Conservation (phyloP, 169 alveolate species). For the Plasmodium vinckei region DNA sequence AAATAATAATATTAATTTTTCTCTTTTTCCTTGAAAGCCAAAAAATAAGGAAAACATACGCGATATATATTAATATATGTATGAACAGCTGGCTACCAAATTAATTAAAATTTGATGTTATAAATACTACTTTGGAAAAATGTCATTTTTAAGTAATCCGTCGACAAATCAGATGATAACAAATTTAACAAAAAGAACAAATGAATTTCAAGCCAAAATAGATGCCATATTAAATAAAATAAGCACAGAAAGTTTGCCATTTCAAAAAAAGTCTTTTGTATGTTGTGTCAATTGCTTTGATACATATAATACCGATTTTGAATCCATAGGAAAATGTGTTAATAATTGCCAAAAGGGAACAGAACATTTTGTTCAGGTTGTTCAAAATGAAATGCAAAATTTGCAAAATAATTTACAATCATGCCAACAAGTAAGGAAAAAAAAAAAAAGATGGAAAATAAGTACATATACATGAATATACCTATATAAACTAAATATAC, state of each 20-base stretch:
- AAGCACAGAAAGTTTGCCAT: slow-evolving; percentile 84
- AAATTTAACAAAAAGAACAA: slow-evolving; percentile 81
- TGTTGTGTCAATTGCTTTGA: slow-evolving; percentile 86
- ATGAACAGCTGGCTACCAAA: no score
- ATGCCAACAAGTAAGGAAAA: slow-evolving; percentile 82
- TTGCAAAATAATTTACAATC: slow-evolving; percentile 79
- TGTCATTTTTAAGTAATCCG: slow-evolving; percentile 67
- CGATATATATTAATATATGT: no score
- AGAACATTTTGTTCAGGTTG: slow-evolving; percentile 84
- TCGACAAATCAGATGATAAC: slow-evolving; percentile 69
- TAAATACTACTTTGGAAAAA: background rate
- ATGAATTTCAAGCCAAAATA: slow-evolving; percentile 82
- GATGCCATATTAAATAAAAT: slow-evolving; percentile 81
- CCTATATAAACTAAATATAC: background rate
- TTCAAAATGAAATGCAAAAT: slow-evolving; percentile 83
- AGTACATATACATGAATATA: background rate
- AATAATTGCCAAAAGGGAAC: slow-evolving; percentile 85
- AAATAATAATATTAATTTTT: no score
- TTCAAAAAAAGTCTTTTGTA: slow-evolving; percentile 81
- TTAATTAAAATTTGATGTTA: no score
- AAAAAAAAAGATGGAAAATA: background rate
- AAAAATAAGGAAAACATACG: no score
- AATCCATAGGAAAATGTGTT: slow-evolving; percentile 83
- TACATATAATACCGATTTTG: slow-evolving; percentile 78
- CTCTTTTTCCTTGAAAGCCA: no score